Evolutionary conservation across 1,284 basidiomycete species (phyloP).

Genomic region (Cryptococcus jaspeensis): DNA sequence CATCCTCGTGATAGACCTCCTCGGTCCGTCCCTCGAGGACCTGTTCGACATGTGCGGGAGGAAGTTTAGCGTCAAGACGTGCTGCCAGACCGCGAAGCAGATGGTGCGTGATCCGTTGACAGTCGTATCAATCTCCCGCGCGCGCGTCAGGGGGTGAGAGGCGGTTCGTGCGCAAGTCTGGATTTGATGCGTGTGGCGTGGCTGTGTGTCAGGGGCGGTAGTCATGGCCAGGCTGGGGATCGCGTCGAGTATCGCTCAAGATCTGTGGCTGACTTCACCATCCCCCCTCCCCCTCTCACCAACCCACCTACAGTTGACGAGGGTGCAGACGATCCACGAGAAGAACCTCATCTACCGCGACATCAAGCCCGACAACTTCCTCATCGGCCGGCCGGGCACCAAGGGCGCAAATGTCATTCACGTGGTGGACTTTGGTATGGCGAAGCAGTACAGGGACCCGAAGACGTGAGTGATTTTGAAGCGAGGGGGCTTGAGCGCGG

Average conservation of each 20-base stretch:
- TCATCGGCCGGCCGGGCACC: slow-evolving; percentile 85
- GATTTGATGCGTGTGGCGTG: too few species aligned
- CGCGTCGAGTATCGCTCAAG: too few species aligned
- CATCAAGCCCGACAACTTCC: slow-evolving; percentile 97
- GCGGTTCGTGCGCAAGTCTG: too few species aligned
- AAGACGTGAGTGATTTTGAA: slow-evolving; percentile 60
- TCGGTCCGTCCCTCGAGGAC: slow-evolving; percentile 90
- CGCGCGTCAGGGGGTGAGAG: too few species aligned
- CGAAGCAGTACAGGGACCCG: slow-evolving; percentile 94
- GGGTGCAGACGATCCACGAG: slow-evolving; percentile 93
- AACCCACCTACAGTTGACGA: slow-evolving; percentile 61
- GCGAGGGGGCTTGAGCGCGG: not conserved
- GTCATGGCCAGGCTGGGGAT: too few species aligned
- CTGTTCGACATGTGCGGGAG: slow-evolving; percentile 94
- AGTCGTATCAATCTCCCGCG: not conserved
- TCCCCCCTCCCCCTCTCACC: too few species aligned
- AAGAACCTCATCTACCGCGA: slow-evolving; percentile 97
- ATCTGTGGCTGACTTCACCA: not conserved
- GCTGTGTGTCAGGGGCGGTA: too few species aligned
- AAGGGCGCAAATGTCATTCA: slow-evolving; percentile 83
- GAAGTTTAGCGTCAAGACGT: slow-evolving; percentile 92
- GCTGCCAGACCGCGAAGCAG: slow-evolving; percentile 93
- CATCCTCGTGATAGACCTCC: slow-evolving; percentile 91
- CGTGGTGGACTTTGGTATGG: slow-evolving; percentile 93
- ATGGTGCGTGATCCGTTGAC: slow-evolving; percentile 64